Conservation (phyloP, 495 filamentous ascomycete species). For the Trichoderma erinaceum region DNA sequence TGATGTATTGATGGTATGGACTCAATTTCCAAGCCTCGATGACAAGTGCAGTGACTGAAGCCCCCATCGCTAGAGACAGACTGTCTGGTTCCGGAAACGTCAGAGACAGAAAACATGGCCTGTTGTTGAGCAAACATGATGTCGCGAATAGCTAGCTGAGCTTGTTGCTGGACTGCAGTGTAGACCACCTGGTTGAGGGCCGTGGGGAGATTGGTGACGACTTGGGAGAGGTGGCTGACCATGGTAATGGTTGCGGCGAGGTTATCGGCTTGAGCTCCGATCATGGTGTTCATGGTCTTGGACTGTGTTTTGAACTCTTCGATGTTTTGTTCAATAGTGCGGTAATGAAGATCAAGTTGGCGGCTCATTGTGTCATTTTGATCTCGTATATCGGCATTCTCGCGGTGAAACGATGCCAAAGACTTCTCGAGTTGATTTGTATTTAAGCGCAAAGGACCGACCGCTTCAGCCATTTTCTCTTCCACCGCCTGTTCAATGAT, state of each 20-base stretch:
- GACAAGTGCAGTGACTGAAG: not conserved
- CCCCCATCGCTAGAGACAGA: not conserved
- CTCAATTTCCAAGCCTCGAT: not conserved
- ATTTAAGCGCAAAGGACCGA: not conserved
- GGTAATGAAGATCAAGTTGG: slow-evolving; percentile 1
- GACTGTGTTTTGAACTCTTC: not conserved
- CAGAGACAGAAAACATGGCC: slow-evolving; percentile 12
- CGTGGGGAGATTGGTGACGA: slow-evolving; percentile 11
- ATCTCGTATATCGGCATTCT: not conserved
- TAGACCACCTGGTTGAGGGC: slow-evolving; percentile 15
- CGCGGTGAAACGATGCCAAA: not conserved
- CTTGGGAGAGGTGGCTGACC: slow-evolving; percentile 8
- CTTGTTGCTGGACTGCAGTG: slow-evolving; percentile 7
- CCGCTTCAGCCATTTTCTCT: not conserved
- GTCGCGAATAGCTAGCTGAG: slow-evolving; percentile 8
- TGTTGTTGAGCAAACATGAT: slow-evolving; percentile 15
- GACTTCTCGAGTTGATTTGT: not conserved
- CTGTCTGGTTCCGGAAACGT: not conserved
- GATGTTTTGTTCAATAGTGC: not conserved
- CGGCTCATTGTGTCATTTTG: slow-evolving; percentile 12
- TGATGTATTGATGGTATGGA: not conserved
- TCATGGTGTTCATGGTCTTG: slow-evolving; percentile 3
- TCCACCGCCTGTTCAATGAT: slow-evolving; percentile 2
- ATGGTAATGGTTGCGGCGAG: not conserved
- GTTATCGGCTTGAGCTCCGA: slow-evolving; percentile 4